A percentile compares a stretch with the other conserved stretches of the same genome.
These are phyloP conservation scores for Setomelanomma holmii DNA, from an alignment of 2,329 filamentous ascomycete genomes.

Conservation along the genomic window DNA sequence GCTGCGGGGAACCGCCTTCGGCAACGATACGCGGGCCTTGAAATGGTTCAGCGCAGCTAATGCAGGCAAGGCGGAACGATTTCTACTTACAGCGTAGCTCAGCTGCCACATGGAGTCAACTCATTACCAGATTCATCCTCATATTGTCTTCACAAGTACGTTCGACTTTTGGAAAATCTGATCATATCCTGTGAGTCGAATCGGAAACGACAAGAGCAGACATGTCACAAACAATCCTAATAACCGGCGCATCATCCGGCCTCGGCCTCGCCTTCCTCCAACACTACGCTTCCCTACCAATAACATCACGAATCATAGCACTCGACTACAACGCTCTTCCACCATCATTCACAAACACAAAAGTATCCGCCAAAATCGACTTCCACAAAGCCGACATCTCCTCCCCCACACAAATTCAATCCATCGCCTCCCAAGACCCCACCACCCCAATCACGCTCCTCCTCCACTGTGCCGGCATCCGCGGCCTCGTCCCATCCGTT, in stretches of 20 bases:
- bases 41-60: conserved; percentile 5
- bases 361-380: conserved; percentile 6
- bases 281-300: conserved; percentile 27
- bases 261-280: conserved; percentile 73
- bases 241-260: conserved; percentile 94
- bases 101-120: background rate
- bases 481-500: conserved; percentile 50
- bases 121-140: too few relatives aligned
- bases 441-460: conserved; percentile 46
- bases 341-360: background rate
- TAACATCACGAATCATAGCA: conserved; percentile 22
- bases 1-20: conserved; percentile 4
- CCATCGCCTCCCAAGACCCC: conserved; percentile 19
- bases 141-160: too few relatives aligned
- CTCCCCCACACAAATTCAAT: background rate
- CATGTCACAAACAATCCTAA: conserved; percentile 68
- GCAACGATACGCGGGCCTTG: background rate
- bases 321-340: conserved; percentile 25
- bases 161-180: too few relatives aligned
- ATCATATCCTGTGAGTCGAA: too few relatives aligned
- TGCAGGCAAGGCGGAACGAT: conserved; percentile 6
- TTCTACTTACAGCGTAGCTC: background rate
- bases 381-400: conserved; percentile 22
- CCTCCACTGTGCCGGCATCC: conserved; percentile 55
- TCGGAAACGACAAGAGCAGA: too few relatives aligned